A percentile compares a stretch with the other conserved stretches of the same genome.
Evolutionary conservation across 2,329 filamentous ascomycete species (phyloP).

Genomic region (Penicillium sp.): DNA sequence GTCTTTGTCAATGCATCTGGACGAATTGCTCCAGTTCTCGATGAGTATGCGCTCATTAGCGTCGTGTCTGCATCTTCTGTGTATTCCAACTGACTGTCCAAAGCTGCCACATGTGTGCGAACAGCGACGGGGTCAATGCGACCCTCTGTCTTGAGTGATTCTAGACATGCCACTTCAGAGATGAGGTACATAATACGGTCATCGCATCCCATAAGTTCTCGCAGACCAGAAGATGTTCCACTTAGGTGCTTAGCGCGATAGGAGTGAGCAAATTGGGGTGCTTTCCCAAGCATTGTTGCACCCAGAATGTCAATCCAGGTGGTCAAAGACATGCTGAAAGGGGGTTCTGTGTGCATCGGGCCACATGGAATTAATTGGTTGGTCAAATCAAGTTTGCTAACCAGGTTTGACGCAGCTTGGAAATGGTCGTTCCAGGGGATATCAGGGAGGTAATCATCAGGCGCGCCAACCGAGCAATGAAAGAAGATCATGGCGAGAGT

Average conservation of each 20-base stretch:
- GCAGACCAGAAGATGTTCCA: slow-evolving; percentile 66
- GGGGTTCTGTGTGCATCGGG: slow-evolving; percentile 62
- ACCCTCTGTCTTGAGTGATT: slow-evolving; percentile 77
- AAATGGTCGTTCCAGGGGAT: slow-evolving; percentile 98
- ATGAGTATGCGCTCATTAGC: slow-evolving; percentile 57
- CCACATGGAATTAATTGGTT: slow-evolving; percentile 61
- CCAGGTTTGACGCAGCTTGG: slow-evolving; percentile 80
- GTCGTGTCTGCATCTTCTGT: slow-evolving; percentile 68
- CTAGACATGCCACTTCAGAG: slow-evolving; percentile 93
- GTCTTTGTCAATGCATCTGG: slow-evolving; percentile 82
- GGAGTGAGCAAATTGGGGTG: slow-evolving; percentile 87
- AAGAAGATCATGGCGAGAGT: slow-evolving; percentile 95
- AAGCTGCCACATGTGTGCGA: slow-evolving; percentile 83
- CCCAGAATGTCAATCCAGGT: slow-evolving; percentile 98
- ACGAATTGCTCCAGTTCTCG: slow-evolving; percentile 67
- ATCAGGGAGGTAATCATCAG: slow-evolving; percentile 80
- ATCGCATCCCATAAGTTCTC: slow-evolving; percentile 95
- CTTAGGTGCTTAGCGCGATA: slow-evolving; percentile 88
- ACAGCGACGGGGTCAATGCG: slow-evolving; percentile 78
- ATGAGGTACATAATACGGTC: slow-evolving; percentile 98
- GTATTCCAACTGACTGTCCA: slow-evolving; percentile 79
- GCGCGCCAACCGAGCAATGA: slow-evolving; percentile 84
- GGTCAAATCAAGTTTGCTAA: slow-evolving; percentile 79
- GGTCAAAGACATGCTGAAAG: slow-evolving; percentile 88
- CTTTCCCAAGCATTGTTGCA: slow-evolving; percentile 82